phyloP scores from a whole-genome alignment of 306 rosid genomes.

The Bauhinia variegata region DNA sequence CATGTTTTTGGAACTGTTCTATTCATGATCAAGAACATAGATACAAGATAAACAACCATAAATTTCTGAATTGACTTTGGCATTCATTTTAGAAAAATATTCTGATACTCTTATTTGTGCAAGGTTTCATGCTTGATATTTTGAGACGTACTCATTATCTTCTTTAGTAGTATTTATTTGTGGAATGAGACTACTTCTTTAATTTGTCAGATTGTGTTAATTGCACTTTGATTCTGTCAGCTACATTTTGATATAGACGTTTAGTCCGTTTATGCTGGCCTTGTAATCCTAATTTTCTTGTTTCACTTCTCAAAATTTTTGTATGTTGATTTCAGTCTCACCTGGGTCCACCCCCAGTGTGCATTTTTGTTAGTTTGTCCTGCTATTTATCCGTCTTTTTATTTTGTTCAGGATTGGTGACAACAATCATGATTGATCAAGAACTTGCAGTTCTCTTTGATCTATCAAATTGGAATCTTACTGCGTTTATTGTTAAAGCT shows the following conservation, averaged over 20 bases:
- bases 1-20: neutral
- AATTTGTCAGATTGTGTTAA: neutral
- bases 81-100: neutral
- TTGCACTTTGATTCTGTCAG: neutral
- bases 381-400: neutral
- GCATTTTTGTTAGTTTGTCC: neutral
- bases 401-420: neutral
- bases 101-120: neutral
- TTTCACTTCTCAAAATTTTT: neutral
- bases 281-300: neutral
- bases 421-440: neutral
- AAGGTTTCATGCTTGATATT: neutral
- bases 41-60: no score
- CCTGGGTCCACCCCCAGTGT: neutral
- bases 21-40: neutral
- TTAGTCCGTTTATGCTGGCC: neutral
- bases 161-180: neutral
- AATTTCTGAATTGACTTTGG: neutral
- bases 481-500: neutral
- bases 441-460: slow-evolving; percentile 8
- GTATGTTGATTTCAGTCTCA: no score
- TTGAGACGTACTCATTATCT: neutral
- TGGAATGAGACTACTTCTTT: neutral
- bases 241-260: neutral
- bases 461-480: slow-evolving; percentile 11